Evolutionary conservation across 2,329 filamentous ascomycete genomes (phyloP).

Genomic region (Emmonsiellopsis sp.): DNA sequence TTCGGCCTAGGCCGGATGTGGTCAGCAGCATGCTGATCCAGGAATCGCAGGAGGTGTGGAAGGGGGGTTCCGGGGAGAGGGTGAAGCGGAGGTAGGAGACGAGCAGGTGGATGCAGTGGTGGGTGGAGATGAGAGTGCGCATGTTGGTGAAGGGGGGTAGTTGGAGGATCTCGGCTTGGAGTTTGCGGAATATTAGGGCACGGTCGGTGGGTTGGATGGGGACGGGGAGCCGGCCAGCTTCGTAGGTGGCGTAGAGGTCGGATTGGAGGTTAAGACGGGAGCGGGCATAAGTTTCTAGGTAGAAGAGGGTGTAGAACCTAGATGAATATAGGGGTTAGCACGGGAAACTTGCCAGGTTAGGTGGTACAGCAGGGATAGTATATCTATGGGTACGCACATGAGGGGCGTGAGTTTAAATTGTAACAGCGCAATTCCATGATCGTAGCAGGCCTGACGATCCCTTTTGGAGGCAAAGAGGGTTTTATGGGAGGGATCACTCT

Average conservation of each 20-base stretch:
- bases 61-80: conserved; percentile 25
- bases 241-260: conserved; percentile 27
- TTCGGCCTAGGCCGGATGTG: conserved; percentile 29
- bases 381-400: conserved; percentile 23
- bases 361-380: neutral
- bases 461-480: conserved; percentile 24
- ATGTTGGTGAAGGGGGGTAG: conserved; percentile 33
- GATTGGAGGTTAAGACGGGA: conserved; percentile 31
- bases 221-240: conserved; percentile 29
- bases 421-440: conserved; percentile 25
- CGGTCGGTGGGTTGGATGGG: conserved; percentile 26
- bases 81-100: conserved; percentile 31
- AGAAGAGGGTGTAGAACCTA: conserved; percentile 35
- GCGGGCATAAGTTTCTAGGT: conserved; percentile 31
- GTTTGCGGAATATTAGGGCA: conserved; percentile 25
- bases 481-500: conserved; percentile 23
- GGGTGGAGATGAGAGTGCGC: conserved; percentile 29
- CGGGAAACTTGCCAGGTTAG: neutral
- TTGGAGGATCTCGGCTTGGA: conserved; percentile 30
- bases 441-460: conserved; percentile 25
- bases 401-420: conserved; percentile 33
- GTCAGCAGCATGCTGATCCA: conserved; percentile 35
- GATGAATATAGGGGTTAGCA: neutral
- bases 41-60: conserved; percentile 21
- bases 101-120: conserved; percentile 34